Evolutionary conservation across 495 filamentous ascomycete species (phyloP).

Genomic region (Xylaria flabelliformis): DNA sequence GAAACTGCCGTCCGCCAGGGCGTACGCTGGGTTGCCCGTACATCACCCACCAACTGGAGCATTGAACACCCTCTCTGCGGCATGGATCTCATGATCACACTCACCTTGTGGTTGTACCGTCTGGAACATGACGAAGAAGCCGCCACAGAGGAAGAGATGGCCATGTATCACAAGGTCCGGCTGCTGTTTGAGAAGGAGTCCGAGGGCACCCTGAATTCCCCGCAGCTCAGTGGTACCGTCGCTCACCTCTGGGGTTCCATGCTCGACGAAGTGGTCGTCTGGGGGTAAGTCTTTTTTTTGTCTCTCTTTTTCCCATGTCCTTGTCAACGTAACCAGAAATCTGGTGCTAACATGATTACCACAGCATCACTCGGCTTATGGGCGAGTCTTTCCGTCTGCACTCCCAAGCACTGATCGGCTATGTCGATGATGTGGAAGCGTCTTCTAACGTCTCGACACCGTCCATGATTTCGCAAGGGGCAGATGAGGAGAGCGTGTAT

Average conservation of each 20-base stretch:
- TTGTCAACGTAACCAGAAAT: constrained; percentile 19
- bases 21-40: constrained; percentile 97
- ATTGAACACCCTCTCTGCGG: constrained; percentile 97
- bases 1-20: constrained; percentile 94
- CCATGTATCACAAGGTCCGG: constrained; percentile 95
- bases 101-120: constrained; percentile 97
- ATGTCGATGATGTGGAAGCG: constrained; percentile 76
- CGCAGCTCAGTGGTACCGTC: constrained; percentile 88
- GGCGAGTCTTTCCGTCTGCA: constrained; percentile 98
- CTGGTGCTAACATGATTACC: constrained; percentile 53
- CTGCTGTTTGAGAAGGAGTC: constrained; percentile 89
- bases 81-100: constrained; percentile 97
- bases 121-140: constrained; percentile 98
- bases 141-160: constrained; percentile 86
- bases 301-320: not conserved
- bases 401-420: constrained; percentile 90
- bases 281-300: constrained; percentile 69
- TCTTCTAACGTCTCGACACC: constrained; percentile 65
- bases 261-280: constrained; percentile 98
- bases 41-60: constrained; percentile 98
- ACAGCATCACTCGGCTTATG: constrained; percentile 94
- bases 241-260: constrained; percentile 97
- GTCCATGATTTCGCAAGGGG: constrained; percentile 67
- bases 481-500: constrained; percentile 66
- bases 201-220: constrained; percentile 73